Evolutionary conservation across 2,329 filamentous ascomycete genomes (phyloP).

Genomic region (Ceratocystiopsis sp.): DNA sequence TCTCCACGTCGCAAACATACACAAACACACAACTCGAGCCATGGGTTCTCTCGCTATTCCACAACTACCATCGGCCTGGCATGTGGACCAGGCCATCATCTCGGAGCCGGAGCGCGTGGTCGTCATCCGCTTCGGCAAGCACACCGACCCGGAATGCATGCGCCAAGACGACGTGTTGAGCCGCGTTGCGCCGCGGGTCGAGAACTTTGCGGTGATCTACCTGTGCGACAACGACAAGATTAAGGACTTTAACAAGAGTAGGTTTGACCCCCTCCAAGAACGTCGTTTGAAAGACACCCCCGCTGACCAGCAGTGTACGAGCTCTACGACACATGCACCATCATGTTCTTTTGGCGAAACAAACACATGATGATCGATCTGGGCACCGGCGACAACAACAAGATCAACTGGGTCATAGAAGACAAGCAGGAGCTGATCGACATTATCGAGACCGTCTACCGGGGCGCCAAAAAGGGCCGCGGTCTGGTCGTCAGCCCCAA

Average conservation of each 20-base stretch:
- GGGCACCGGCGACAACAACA: constrained; percentile 93
- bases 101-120: constrained; percentile 80
- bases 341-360: constrained; percentile 82
- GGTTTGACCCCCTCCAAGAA: background rate
- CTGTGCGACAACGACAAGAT: constrained; percentile 85
- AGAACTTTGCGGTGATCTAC: constrained; percentile 87
- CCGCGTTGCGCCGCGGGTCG: constrained; percentile 81
- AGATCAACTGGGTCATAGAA: constrained; percentile 36
- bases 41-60: constrained; percentile 82
- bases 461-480: constrained; percentile 93
- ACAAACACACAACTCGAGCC: constrained; percentile 6
- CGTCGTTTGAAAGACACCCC: too few relatives aligned
- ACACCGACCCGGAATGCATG: constrained; percentile 62
- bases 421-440: constrained; percentile 98
- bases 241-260: constrained; percentile 63
- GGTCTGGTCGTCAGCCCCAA: constrained; percentile 95
- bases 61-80: constrained; percentile 84
- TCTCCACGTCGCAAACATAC: too few relatives aligned
- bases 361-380: constrained; percentile 99
- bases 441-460: constrained; percentile 94
- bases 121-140: constrained; percentile 83
- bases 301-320: constrained; percentile 70
- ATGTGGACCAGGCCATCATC: constrained; percentile 93
- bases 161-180: constrained; percentile 82
- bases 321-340: constrained; percentile 57